Percentiles rank a stretch among this genome's conserved stretches.
phyloP scores from a whole-genome alignment of 129 eudicot genomes.

The Ambrosia artemisiifolia region DNA sequence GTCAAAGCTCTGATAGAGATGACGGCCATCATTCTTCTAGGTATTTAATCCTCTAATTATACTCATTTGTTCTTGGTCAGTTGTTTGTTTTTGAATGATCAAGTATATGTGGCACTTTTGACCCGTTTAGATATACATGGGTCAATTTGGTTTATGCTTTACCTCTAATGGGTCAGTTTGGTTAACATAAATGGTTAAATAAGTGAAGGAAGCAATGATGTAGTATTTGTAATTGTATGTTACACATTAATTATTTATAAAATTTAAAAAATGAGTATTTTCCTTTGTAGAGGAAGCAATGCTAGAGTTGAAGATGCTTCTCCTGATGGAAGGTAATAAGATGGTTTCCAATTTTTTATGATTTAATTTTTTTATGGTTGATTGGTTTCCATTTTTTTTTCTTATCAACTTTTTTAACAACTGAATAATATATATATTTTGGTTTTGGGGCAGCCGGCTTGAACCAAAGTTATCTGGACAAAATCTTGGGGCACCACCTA shows the following conservation, averaged over 20 bases:
- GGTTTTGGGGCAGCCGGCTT: conserved; percentile 37
- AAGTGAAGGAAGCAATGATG: background rate
- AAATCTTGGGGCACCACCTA: conserved; percentile 67
- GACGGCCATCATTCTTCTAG: conserved; percentile 77
- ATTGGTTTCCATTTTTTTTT: too few relatives aligned
- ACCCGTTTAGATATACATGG: background rate
- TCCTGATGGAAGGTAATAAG: conserved; percentile 77
- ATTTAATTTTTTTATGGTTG: too few relatives aligned
- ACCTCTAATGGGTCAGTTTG: background rate
- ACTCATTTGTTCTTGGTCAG: background rate
- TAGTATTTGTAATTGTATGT: background rate
- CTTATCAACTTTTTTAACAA: background rate
- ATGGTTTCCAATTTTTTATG: too few relatives aligned
- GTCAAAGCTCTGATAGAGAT: conserved; percentile 80
- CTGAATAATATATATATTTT: background rate
- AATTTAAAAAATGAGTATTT: background rate
- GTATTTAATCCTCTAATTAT: conserved; percentile 35
- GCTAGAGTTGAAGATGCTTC: conserved; percentile 66
- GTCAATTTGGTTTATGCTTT: background rate
- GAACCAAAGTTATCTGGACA: conserved; percentile 64
- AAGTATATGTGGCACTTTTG: background rate
- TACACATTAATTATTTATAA: background rate
- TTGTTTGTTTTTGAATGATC: background rate
- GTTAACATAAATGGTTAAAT: background rate
- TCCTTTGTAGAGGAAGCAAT: conserved; percentile 60